phyloP scores from a whole-genome alignment of 768 basidiomycete genomes.

The Lanmaoa rubissima region DNA sequence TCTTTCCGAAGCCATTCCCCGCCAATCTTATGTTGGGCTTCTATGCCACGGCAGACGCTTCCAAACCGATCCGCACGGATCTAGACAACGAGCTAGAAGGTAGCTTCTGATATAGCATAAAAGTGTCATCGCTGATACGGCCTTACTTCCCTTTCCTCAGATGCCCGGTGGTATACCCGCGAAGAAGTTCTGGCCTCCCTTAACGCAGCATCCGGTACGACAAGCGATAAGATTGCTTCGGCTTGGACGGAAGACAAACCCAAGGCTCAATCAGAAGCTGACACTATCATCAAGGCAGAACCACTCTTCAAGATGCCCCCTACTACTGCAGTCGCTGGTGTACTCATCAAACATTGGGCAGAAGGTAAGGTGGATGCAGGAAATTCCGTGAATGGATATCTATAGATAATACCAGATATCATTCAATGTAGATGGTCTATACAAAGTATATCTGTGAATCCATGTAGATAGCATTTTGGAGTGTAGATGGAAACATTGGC shows the following conservation, averaged over 20 bases:
- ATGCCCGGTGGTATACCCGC: constrained; percentile 87
- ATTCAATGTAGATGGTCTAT: neutral
- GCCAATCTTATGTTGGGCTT: constrained; percentile 90
- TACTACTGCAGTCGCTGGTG: constrained; percentile 76
- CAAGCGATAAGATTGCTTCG: constrained; percentile 25
- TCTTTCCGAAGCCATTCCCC: constrained; percentile 71
- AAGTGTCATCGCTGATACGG: neutral
- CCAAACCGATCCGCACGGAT: constrained; percentile 74
- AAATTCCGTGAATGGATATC: constrained; percentile 41
- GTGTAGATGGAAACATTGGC: neutral
- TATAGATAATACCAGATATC: constrained; percentile 31
- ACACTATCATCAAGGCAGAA: constrained; percentile 32
- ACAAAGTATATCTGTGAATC: neutral
- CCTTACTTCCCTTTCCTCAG: constrained; percentile 38
- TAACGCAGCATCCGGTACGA: constrained; percentile 26
- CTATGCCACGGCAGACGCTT: constrained; percentile 73
- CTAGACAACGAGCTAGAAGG: constrained; percentile 96
- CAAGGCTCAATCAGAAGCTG: constrained; percentile 15
- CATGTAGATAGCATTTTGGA: neutral
- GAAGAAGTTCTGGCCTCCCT: constrained; percentile 68
- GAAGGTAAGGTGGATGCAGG: constrained; percentile 51
- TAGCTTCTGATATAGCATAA: constrained; percentile 21
- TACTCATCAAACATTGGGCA: constrained; percentile 80
- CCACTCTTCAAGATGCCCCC: constrained; percentile 76
- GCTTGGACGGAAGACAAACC: constrained; percentile 22